Evolutionary conservation across 148 eudicot genomes (phyloP).

Genomic region (Euryodendron excelsum): DNA sequence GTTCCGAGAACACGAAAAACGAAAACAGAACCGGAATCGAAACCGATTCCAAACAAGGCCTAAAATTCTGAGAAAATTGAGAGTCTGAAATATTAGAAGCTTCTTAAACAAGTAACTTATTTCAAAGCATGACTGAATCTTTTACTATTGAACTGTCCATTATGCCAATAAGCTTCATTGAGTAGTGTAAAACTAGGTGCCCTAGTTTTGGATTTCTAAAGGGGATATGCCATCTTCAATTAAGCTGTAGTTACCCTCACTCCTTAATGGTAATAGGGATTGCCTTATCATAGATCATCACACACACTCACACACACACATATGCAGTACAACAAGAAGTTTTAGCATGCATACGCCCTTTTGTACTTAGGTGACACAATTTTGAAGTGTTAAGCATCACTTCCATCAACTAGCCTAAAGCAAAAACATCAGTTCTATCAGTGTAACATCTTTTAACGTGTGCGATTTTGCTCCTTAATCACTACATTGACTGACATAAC

Average conservation of each 20-base stretch:
- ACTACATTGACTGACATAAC: background rate
- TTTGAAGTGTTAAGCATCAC: background rate
- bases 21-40: no score
- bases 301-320: no score
- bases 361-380: background rate
- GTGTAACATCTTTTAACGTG: background rate
- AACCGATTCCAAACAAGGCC: no score
- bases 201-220: background rate
- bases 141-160: background rate
- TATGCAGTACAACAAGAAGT: background rate
- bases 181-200: background rate
- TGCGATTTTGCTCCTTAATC: background rate
- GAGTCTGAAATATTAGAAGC: background rate
- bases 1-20: no score
- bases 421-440: background rate
- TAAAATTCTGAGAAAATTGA: background rate
- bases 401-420: background rate
- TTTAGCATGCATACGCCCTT: background rate
- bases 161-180: background rate
- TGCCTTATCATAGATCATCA: background rate
- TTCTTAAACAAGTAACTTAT: background rate
- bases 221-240: background rate
- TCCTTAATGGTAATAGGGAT: background rate
- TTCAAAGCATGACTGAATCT: background rate
- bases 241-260: background rate